These are phyloP conservation scores for Schwanniomyces vanrijiae DNA, from an alignment of 805 yeast genomes.

Conservation along the genomic window DNA sequence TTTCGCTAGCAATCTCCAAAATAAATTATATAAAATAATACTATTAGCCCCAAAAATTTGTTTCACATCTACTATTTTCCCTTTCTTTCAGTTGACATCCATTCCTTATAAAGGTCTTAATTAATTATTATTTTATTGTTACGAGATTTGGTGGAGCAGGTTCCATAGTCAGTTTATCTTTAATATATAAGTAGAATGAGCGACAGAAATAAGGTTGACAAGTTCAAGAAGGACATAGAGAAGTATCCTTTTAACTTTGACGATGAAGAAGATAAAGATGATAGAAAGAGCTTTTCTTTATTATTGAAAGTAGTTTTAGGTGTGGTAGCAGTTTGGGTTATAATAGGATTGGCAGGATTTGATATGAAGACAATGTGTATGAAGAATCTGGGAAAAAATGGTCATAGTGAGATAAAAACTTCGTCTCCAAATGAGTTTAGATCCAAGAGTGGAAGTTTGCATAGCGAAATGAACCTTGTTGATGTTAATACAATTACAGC, in stretches of 20 bases:
- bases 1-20: not conserved
- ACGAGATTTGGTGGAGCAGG: not conserved
- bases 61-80: too few relatives aligned
- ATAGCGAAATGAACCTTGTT: not conserved
- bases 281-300: not conserved
- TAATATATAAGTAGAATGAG: not conserved
- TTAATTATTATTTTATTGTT: too few relatives aligned
- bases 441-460: not conserved
- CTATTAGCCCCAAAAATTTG: constrained; percentile 35
- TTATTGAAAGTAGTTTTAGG: not conserved
- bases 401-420: not conserved
- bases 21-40: constrained; percentile 26
- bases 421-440: not conserved
- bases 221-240: not conserved
- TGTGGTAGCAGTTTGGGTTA: not conserved
- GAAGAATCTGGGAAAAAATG: not conserved
- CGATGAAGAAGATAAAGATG: not conserved
- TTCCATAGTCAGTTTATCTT: not conserved
- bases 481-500: not conserved
- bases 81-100: constrained; percentile 15
- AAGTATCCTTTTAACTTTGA: not conserved
- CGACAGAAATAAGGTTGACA: not conserved
- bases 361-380: not conserved
- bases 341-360: not conserved
- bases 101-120: too few relatives aligned